Conservation (phyloP, 2,329 filamentous ascomycete genomes). For the Xylaria sp. region DNA sequence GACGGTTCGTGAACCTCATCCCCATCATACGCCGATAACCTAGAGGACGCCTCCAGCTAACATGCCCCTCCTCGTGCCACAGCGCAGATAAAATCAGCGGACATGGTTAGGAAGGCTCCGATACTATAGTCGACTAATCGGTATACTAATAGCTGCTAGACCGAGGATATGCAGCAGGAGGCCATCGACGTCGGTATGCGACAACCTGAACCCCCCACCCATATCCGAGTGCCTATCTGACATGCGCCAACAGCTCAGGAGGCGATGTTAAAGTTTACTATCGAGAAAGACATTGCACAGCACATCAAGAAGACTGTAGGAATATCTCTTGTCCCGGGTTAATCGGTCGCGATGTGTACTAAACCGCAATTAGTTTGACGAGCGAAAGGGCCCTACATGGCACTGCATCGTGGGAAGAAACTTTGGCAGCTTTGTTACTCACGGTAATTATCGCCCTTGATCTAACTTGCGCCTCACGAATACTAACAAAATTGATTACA, state of each 20-base stretch:
- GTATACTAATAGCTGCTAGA: slow-evolving; percentile 64
- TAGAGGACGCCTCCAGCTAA: slow-evolving; percentile 30
- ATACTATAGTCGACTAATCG: slow-evolving; percentile 21
- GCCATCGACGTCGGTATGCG: slow-evolving; percentile 92
- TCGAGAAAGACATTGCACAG: slow-evolving; percentile 65
- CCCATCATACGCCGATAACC: not conserved
- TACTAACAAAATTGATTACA: slow-evolving; percentile 53
- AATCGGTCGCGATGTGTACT: slow-evolving; percentile 3
- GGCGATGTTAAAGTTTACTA: slow-evolving; percentile 71
- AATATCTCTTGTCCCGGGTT: not conserved
- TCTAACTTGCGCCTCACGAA: slow-evolving; percentile 14
- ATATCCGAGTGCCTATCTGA: slow-evolving; percentile 34
- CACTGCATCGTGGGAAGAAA: slow-evolving; percentile 99
- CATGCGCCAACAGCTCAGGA: slow-evolving; percentile 62
- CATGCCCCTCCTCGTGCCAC: slow-evolving; percentile 39
- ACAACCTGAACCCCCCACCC: not conserved
- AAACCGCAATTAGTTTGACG: slow-evolving; percentile 78
- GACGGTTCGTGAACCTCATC: slow-evolving; percentile 46
- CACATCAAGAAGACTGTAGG: slow-evolving; percentile 52
- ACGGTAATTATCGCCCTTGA: slow-evolving; percentile 69
- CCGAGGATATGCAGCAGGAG: slow-evolving; percentile 96
- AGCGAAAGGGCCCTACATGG: slow-evolving; percentile 97
- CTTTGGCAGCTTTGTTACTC: slow-evolving; percentile 98
- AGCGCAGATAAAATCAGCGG: slow-evolving; percentile 98
- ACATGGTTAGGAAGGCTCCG: slow-evolving; percentile 78